Conservation (phyloP, 352 stramenopile species). For the Globisporangium takayamanum region DNA sequence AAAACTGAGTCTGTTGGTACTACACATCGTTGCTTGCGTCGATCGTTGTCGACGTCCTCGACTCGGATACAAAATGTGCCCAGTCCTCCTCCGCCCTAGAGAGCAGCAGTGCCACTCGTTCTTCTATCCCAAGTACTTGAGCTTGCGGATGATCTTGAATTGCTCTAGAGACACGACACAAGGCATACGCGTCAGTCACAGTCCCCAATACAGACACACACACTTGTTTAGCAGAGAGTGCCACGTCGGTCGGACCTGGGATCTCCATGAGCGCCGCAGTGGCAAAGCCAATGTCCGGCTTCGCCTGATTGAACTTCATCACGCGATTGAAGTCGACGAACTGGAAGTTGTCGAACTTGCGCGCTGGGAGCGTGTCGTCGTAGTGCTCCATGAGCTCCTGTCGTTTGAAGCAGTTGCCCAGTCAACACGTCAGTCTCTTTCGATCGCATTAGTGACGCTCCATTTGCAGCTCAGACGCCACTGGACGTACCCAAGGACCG, state of each 20-base stretch:
- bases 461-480: background rate
- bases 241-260: constrained; percentile 18
- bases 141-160: constrained; percentile 41
- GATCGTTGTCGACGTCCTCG: too few relatives aligned
- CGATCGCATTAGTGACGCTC: background rate
- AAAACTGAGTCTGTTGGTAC: too few relatives aligned
- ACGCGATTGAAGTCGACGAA: constrained; percentile 64
- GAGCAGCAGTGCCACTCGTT: background rate
- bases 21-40: too few relatives aligned
- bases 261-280: constrained; percentile 64
- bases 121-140: constrained; percentile 28
- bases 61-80: background rate
- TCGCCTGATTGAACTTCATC: constrained; percentile 35
- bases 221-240: too few relatives aligned
- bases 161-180: constrained; percentile 21
- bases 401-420: background rate
- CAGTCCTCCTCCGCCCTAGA: background rate
- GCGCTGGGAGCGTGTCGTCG: constrained; percentile 41
- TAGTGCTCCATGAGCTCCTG: constrained; percentile 63
- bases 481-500: constrained; percentile 44
- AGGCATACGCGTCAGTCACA: background rate
- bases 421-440: background rate
- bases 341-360: constrained; percentile 77
- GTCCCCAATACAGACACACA: too few relatives aligned
- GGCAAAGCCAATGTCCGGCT: constrained; percentile 59